phyloP scores from a whole-genome alignment of 2,329 filamentous ascomycete genomes.

The Macrophomina pseudophaseolina region DNA sequence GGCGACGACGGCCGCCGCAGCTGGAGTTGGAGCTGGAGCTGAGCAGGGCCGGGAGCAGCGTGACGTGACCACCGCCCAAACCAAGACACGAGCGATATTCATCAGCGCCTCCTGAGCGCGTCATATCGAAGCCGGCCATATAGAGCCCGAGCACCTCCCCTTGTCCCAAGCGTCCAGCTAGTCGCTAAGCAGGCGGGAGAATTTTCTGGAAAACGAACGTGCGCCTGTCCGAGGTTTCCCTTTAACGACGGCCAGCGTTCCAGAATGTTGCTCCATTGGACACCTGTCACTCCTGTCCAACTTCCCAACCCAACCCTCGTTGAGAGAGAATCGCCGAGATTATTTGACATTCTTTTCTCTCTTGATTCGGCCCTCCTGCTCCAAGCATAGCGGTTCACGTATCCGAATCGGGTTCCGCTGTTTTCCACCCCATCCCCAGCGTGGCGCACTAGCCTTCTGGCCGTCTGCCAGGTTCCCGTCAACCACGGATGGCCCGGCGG shows the following conservation, averaged over 20 bases:
- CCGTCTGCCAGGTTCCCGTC: constrained; percentile 13
- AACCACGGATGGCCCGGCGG: constrained; percentile 26
- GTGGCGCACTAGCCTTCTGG: constrained; percentile 14
- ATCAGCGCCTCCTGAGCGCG: constrained; percentile 17
- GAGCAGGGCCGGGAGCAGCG: not conserved
- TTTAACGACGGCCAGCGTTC: constrained; percentile 25
- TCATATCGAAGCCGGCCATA: constrained; percentile 13
- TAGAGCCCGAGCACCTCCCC: constrained; percentile 18
- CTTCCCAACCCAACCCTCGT: not conserved
- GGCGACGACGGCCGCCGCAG: not conserved
- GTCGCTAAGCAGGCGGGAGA: constrained; percentile 23
- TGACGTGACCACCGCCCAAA: not conserved
- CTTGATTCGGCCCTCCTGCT: not conserved
- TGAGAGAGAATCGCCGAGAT: not conserved
- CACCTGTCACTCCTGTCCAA: constrained; percentile 18
- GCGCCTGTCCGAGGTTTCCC: constrained; percentile 21
- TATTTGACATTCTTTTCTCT: not conserved
- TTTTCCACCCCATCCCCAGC: not conserved
- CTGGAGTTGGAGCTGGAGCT: not conserved
- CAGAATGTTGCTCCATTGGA: constrained; percentile 22
- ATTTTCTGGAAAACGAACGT: constrained; percentile 28
- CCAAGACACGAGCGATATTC: constrained; percentile 2
- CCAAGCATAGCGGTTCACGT: not conserved
- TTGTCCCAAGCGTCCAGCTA: constrained; percentile 20
- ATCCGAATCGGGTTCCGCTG: not conserved